A percentile compares a stretch with the other conserved stretches of the same genome.
These are phyloP conservation scores for Cornus florida DNA, from an alignment of 148 eudicot species.

Conservation along the genomic window DNA sequence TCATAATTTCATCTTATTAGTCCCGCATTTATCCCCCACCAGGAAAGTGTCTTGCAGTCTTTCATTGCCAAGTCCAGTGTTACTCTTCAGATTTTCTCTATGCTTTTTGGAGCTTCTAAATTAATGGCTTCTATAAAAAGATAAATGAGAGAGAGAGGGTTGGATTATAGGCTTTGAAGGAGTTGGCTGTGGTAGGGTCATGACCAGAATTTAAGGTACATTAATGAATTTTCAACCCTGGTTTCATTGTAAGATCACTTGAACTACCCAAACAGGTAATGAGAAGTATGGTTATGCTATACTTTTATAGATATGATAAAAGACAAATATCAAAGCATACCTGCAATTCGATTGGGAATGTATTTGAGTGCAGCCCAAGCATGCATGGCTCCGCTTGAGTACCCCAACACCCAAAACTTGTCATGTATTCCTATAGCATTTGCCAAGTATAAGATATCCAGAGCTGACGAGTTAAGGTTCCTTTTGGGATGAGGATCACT, in stretches of 20 bases:
- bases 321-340: constrained; percentile 25
- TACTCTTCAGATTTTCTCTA: neutral
- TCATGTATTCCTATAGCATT: constrained; percentile 53
- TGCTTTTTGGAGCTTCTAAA: neutral
- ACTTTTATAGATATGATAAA: neutral
- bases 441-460: constrained; percentile 71
- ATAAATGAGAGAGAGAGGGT: neutral
- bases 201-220: neutral
- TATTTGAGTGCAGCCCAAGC: constrained; percentile 89
- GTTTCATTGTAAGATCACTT: neutral
- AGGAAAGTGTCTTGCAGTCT: neutral
- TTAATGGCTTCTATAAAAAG: neutral
- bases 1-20: neutral
- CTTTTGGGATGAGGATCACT: constrained; percentile 81
- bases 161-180: neutral
- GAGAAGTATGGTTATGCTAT: neutral
- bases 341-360: constrained; percentile 69
- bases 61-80: neutral
- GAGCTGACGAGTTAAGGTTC: constrained; percentile 77
- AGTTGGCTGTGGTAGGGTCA: neutral
- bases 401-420: constrained; percentile 89
- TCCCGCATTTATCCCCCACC: neutral
- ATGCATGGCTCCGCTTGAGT: constrained; percentile 82
- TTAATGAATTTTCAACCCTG: neutral
- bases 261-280: neutral